Evolutionary conservation across 176 grass and related monocot genomes (phyloP), one percentile per base, ranked within the genome.

Genomic region (Eragrostis nindensis): DNA sequence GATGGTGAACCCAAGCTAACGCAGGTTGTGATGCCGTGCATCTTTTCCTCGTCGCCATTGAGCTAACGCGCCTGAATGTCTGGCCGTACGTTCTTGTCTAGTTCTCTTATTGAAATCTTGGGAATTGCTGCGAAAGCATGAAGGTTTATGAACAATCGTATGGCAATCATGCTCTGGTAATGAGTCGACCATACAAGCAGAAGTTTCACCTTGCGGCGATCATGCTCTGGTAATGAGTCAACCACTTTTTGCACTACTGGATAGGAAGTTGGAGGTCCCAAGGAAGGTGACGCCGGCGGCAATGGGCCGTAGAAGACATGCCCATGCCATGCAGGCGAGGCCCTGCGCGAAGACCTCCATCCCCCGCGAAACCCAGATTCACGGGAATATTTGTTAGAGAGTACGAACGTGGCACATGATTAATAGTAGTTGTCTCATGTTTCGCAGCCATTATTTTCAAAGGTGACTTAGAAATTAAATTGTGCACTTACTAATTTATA

Each of bases 1-100:
- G 81, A 32, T 92, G 86, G 27, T 88, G 90, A 71, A 92, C 86
- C 90, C 90, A 92, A 1, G 90, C 90, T 45, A 89, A 16, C 11
- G 90, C 86, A 46, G 89, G 90, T 7, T 92, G 90, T 62, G 90
- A 82, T 21, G 86, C 55, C 16, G 90, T 89, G 82, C 86, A 92
- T 22, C 86, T 78, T 43, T 92, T 92, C 36, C 82, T 68, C 29
- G 44, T 5, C 0, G 79, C 85, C 85, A 89, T 78, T 19, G 4
- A 39, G 1, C 68, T 75, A 0, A 92, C 74, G 18, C 25, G 56
- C 59, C 82, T 62, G 25, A 88, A 92, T 41, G 89, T 68, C 11
- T 22, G 19, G 15, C n/a, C n/a, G n/a, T n/a, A 17, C 70, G 11
- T 92, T 89, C 66, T 77, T 79, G 15, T 89, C 68, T 8, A 86